These are phyloP conservation scores for Phaeophleospora eucalypticola DNA, from an alignment of 2,329 filamentous ascomycete genomes.

Conservation along the genomic window DNA sequence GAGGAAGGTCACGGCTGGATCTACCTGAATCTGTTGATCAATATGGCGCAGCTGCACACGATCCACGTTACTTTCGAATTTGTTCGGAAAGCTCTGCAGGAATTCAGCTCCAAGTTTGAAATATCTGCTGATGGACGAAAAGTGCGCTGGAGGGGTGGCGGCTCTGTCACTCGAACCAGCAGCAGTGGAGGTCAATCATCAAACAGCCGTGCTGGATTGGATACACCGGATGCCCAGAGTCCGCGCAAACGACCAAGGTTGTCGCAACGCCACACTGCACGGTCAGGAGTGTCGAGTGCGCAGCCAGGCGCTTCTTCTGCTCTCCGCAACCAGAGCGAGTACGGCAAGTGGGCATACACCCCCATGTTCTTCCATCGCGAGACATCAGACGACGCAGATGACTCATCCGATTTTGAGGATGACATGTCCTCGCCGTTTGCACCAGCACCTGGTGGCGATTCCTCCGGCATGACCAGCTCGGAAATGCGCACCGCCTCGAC, in stretches of 20 bases:
- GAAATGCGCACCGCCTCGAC: slow-evolving; percentile 38
- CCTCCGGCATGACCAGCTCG: slow-evolving; percentile 45
- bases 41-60: slow-evolving; percentile 79
- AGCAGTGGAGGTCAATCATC: slow-evolving; percentile 48
- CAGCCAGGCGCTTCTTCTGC: background rate
- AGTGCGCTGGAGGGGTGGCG: slow-evolving; percentile 72
- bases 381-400: slow-evolving; percentile 38
- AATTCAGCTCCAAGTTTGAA: slow-evolving; percentile 71
- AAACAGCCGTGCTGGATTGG: slow-evolving; percentile 14
- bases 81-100: slow-evolving; percentile 65
- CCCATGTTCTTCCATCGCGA: slow-evolving; percentile 48
- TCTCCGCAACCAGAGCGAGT: slow-evolving; percentile 16
- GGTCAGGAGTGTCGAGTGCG: slow-evolving; percentile 3
- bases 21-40: slow-evolving; percentile 74
- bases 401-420: slow-evolving; percentile 33
- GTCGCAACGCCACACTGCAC: slow-evolving; percentile 17
- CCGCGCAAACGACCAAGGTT: slow-evolving; percentile 30
- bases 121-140: slow-evolving; percentile 73
- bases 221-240: slow-evolving; percentile 21
- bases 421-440: slow-evolving; percentile 31
- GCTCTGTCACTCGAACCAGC: slow-evolving; percentile 56
- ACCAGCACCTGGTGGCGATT: slow-evolving; percentile 30
- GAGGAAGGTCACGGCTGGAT: slow-evolving; percentile 72
- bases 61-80: slow-evolving; percentile 77
- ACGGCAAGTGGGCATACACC: slow-evolving; percentile 42